A percentile compares a stretch with the other conserved stretches of the same genome.
These are phyloP conservation scores for Aspergillus sp. DNA, from an alignment of 2,329 filamentous ascomycete species.

Conservation along the genomic window DNA sequence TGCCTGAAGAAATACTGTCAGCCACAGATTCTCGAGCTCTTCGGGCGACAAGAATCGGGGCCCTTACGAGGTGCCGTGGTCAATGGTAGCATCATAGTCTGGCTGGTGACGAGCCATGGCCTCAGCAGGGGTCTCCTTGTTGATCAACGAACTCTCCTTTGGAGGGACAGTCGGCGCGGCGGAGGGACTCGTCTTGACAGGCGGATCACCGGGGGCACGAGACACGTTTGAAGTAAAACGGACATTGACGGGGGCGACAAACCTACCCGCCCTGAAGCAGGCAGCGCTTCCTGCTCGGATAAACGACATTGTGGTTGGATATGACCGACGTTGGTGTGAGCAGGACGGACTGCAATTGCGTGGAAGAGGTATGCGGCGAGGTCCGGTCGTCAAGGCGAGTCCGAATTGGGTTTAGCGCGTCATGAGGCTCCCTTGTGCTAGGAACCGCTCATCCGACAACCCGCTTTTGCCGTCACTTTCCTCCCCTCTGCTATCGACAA, in stretches of 20 bases:
- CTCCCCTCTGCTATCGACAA: constrained; percentile 27
- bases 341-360: constrained; percentile 24
- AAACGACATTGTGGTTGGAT: constrained; percentile 53
- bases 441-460: constrained; percentile 29
- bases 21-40: constrained; percentile 8
- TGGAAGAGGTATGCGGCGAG: constrained; percentile 26
- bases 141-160: constrained; percentile 42
- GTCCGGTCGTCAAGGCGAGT: constrained; percentile 24
- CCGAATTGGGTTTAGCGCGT: constrained; percentile 31
- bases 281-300: constrained; percentile 48
- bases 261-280: constrained; percentile 26
- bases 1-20: constrained; percentile 49
- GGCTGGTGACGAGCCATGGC: constrained; percentile 61
- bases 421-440: constrained; percentile 18
- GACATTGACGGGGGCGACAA: constrained; percentile 27
- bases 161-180: constrained; percentile 37
- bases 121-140: constrained; percentile 44
- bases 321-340: constrained; percentile 12
- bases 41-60: constrained; percentile 1
- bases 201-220: constrained; percentile 43
- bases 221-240: constrained; percentile 24
- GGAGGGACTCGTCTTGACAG: constrained; percentile 45
- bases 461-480: constrained; percentile 30
- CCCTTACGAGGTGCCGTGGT: constrained; percentile 84
- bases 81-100: constrained; percentile 71